Conservation (phyloP, 1,284 basidiomycete genomes). For the Sanguinoderma infundibulare region DNA sequence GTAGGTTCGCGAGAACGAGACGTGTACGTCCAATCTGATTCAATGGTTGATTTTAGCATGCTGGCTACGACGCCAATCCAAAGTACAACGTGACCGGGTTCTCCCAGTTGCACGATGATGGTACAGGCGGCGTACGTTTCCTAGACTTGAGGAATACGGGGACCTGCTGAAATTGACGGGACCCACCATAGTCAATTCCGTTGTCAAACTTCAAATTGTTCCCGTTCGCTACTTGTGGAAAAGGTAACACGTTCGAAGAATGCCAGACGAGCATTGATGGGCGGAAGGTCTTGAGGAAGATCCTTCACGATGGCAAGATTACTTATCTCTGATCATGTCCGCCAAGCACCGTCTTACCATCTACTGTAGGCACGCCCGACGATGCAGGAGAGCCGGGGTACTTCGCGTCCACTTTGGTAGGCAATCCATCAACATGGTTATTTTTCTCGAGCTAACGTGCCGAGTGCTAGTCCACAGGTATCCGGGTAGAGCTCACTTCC, state of each 20-base stretch:
- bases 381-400: constrained; percentile 66
- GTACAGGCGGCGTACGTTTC: constrained; percentile 56
- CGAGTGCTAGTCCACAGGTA: constrained; percentile 48
- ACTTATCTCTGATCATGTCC: no score
- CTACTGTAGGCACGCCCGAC: constrained; percentile 51
- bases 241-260: constrained; percentile 45
- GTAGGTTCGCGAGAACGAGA: constrained; percentile 35
- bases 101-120: constrained; percentile 65
- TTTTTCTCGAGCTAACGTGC: neutral
- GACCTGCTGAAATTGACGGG: neutral
- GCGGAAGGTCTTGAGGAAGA: constrained; percentile 49
- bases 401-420: constrained; percentile 60
- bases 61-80: constrained; percentile 56
- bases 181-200: constrained; percentile 46
- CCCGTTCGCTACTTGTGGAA: constrained; percentile 52
- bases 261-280: constrained; percentile 50
- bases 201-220: constrained; percentile 67
- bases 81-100: constrained; percentile 60
- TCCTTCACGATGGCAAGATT: constrained; percentile 43
- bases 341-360: no score
- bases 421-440: constrained; percentile 1
- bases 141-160: no score
- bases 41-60: constrained; percentile 47
- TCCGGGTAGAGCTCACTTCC: constrained; percentile 62
- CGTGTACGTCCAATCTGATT: neutral